These are phyloP conservation scores for Brassica balearica DNA, from an alignment of 441 rosid species.

Conservation along the genomic window DNA sequence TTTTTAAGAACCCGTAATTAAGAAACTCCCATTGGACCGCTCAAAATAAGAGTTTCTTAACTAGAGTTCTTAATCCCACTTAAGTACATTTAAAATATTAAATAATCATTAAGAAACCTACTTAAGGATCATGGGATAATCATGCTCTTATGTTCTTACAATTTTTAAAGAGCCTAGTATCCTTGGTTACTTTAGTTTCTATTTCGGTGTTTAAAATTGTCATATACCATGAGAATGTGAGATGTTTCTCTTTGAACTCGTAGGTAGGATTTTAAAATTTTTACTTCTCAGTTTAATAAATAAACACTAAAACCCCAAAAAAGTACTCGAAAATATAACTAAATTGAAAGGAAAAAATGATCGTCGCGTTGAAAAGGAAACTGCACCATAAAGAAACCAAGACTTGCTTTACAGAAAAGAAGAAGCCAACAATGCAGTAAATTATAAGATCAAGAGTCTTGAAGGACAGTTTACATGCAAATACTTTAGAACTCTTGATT, in stretches of 20 bases:
- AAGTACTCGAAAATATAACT: not conserved
- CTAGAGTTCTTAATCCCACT: no score
- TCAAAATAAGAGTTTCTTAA: no score
- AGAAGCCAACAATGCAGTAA: not conserved
- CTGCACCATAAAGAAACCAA: not conserved
- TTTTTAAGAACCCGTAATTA: no score
- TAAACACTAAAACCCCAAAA: not conserved
- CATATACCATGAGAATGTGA: not conserved
- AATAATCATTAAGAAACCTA: no score
- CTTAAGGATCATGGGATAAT: no score
- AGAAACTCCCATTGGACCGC: no score
- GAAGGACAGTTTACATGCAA: not conserved
- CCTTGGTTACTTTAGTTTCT: not conserved
- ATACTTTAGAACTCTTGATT: not conserved
- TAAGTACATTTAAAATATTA: no score
- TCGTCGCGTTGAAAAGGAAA: not conserved
- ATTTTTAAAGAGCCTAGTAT: not conserved
- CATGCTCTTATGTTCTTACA: not conserved
- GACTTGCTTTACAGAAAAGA: not conserved
- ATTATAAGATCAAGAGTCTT: not conserved
- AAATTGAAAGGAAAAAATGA: not conserved
- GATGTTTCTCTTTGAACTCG: not conserved
- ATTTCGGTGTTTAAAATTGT: not conserved
- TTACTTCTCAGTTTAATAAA: not conserved
- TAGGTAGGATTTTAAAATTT: not conserved